Conservation (phyloP, 345 rosid species). For the Eucalyptus polyanthemos region DNA sequence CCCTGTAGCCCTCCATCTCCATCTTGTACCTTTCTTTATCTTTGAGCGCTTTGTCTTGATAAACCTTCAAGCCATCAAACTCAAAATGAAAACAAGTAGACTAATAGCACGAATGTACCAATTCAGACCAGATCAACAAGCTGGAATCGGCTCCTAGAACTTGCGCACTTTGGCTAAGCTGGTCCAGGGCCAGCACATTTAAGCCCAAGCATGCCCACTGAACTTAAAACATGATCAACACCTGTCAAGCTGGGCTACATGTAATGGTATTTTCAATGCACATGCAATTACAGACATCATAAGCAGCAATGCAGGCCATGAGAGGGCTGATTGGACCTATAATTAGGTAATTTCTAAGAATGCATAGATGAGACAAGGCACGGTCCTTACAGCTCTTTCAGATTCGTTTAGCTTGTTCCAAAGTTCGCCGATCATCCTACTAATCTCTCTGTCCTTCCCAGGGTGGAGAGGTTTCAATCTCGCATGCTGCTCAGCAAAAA, state of each 20-base stretch:
- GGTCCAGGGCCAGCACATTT: background rate
- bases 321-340: background rate
- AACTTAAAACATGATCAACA: background rate
- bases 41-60: slow-evolving; percentile 69
- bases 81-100: background rate
- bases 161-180: background rate
- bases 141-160: background rate
- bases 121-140: background rate
- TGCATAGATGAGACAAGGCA: background rate
- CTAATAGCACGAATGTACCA: background rate
- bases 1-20: slow-evolving; percentile 85
- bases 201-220: background rate
- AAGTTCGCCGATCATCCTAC: slow-evolving; percentile 86
- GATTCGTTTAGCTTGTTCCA: slow-evolving; percentile 72
- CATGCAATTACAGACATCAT: background rate
- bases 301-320: background rate
- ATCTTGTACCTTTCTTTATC: slow-evolving; percentile 84
- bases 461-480: slow-evolving; percentile 87
- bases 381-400: slow-evolving; percentile 41
- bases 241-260: background rate
- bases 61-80: slow-evolving; percentile 25
- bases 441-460: slow-evolving; percentile 90
- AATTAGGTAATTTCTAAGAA: background rate
- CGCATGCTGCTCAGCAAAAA: slow-evolving; percentile 92
- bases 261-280: background rate